Evolutionary conservation across 2,329 filamentous ascomycete genomes (phyloP), one percentile per base, ranked within the genome.

Genomic region (Nothophaeocryptopus gaeumannii): DNA sequence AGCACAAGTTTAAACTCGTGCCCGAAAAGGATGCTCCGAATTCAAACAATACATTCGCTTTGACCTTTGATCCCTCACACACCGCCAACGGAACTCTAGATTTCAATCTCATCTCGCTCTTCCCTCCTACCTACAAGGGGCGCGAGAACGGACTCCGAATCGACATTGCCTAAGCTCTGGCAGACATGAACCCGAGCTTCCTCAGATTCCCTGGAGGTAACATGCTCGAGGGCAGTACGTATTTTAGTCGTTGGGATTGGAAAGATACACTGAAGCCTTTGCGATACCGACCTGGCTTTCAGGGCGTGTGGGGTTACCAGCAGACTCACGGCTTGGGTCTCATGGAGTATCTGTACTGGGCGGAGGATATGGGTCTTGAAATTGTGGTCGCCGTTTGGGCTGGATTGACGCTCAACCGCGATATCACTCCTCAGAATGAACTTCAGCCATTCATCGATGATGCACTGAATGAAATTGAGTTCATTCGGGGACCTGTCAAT

Each of bases 171-270:
- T 68, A 79, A 51, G 54, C 62, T 5, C 58, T 60, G 54, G 62
- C 52, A 12, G 63, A 55, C 1, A 55, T 67, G 32, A 65, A 66
- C 37, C 63, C 62, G 12, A 56, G 51, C 0, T 78, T 85, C 58
- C 74, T 87, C 38, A 77, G 84, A 12, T 79, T 85, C 50, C 83
- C 84, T 0, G 84, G 84, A 5, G 83, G 80, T 70, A 74, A 75
- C 35, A 76, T 82, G 63, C 73, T 82, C 47, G 70, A 73, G 45
- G 78, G 67, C 7, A 47, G 52, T 72, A 41, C 66, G 67, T 58
- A 68, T 5, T 55, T 60, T 11, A 60, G 56, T 34, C 31, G 70
- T 62, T 63, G 72, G 75, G 59, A 80, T 74, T 32, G 74, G 78
- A 32, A 79, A 68, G 53, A 79, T 45, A 77, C 77, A 0, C 68